These are phyloP conservation scores for Candida ipomoeae DNA, from an alignment of 805 yeast genomes.

Conservation along the genomic window DNA sequence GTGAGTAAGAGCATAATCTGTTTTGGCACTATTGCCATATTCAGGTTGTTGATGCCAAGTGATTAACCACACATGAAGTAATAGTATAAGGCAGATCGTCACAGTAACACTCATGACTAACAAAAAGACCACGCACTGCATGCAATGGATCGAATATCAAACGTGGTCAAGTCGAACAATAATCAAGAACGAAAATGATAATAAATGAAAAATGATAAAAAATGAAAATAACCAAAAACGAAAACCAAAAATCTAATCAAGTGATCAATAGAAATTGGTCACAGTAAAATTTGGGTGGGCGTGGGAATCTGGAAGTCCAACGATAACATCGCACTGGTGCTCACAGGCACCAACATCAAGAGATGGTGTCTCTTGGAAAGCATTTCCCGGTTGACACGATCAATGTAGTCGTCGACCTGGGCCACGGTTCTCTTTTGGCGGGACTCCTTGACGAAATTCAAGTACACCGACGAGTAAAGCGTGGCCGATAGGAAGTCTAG, in stretches of 20 bases:
- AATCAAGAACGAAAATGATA: no score
- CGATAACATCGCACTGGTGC: conserved; percentile 52
- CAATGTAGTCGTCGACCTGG: conserved; percentile 41
- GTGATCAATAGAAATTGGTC: not conserved
- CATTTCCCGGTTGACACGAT: conserved; percentile 17
- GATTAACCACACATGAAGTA: no score
- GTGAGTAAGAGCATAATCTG: no score
- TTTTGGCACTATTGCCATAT: no score
- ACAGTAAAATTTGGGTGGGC: not conserved
- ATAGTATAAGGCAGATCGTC: no score
- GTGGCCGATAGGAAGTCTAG: conserved; percentile 39
- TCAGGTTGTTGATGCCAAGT: no score
- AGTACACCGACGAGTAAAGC: conserved; percentile 24
- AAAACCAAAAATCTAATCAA: not conserved
- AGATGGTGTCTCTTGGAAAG: conserved; percentile 22
- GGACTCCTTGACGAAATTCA: conserved; percentile 13
- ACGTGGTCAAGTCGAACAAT: no score
- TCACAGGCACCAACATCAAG: conserved; percentile 44
- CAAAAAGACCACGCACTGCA: no score
- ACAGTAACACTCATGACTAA: no score
- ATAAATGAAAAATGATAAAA: no score
- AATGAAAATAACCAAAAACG: no score
- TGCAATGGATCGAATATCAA: no score
- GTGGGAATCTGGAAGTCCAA: conserved; percentile 52
- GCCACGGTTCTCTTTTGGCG: conserved; percentile 28